Evolutionary conservation across 768 basidiomycete genomes (phyloP), one percentile per base, ranked within the genome.

Genomic region (Lentinula aciculospora): DNA sequence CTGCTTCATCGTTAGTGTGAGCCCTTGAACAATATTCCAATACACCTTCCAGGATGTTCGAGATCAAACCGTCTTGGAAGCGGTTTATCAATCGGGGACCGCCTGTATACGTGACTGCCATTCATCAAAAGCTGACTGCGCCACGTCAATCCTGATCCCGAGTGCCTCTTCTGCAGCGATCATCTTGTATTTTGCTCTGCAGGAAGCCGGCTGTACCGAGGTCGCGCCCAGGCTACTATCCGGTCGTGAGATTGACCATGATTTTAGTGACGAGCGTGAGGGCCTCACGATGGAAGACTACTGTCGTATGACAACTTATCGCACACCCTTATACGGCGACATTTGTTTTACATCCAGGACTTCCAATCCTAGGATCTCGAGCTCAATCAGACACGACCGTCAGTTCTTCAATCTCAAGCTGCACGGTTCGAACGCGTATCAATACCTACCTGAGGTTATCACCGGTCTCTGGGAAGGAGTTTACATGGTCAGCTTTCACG

Each of bases 381-480:
- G 68, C 63, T 72, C 73, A 61, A 56, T 53, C 8, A 50, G 46
- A 13, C 72, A 72, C 56, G 70, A 74, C 59, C 69, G 72, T 65
- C 72, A 72, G 65, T 75, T 53, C 25, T 53, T 76, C 68, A 66
- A 67, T 68, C 72, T 71, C 57, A 32, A 59, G 37, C 32, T 66
- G 10, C 63, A 63, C 58, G 61, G 42, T 34, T 37, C 64, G 60
- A 66, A 67, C 57, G 63, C 60, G n/a, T 64, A 66, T 49, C 61
- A 66, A 25, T 76, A 74, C 62, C 64, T 70, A 63, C 75, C 77
- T 37, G 81, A 81, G 17, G 66, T 73, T 32, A 71, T 86, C 56
- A 72, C 80, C 28, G 84, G 83, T 3, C 64, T 79, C 58, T 86
- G 85, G 85, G 78, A 85, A 68, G 85, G 85, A 1, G 73, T 72